A percentile compares a stretch with the other conserved stretches of the same genome.
Conservation (phyloP, 306 rosid species). For the Cercis canadensis region DNA sequence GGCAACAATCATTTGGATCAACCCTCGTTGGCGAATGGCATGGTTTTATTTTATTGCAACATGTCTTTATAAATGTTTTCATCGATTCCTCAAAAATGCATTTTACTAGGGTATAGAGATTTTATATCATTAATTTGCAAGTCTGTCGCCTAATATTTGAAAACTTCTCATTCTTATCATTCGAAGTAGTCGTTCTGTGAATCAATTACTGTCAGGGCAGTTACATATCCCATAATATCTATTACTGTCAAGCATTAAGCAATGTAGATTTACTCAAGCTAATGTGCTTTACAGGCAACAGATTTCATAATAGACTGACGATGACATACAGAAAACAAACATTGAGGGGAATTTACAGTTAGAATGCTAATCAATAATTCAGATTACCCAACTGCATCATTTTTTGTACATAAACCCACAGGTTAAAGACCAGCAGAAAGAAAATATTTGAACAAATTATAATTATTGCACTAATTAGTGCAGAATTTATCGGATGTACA, state of each 20-base stretch:
- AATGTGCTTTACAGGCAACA: neutral
- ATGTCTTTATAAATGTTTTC: no score
- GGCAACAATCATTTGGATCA: no score
- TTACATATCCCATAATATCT: neutral
- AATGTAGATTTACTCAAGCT: neutral
- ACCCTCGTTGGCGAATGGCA: no score
- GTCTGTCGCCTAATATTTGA: no score
- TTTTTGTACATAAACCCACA: neutral
- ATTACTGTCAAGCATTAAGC: neutral
- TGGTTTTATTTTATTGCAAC: no score
- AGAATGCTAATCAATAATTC: conserved; percentile 10
- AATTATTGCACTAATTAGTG: neutral
- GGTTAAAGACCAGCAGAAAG: conserved; percentile 8
- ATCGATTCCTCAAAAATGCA: no score
- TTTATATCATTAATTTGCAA: no score
- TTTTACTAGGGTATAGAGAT: no score
- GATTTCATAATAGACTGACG: conserved; percentile 3
- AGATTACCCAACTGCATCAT: neutral
- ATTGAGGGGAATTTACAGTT: neutral
- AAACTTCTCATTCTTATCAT: no score
- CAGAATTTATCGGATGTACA: no score
- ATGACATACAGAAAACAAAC: neutral
- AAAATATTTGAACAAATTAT: neutral
- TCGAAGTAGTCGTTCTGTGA: no score
- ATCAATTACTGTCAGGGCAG: no score